Percentiles rank a stretch among this genome's conserved stretches.
phyloP scores from a whole-genome alignment of 2,329 filamentous ascomycete species.

The Graphilbum sp. region DNA sequence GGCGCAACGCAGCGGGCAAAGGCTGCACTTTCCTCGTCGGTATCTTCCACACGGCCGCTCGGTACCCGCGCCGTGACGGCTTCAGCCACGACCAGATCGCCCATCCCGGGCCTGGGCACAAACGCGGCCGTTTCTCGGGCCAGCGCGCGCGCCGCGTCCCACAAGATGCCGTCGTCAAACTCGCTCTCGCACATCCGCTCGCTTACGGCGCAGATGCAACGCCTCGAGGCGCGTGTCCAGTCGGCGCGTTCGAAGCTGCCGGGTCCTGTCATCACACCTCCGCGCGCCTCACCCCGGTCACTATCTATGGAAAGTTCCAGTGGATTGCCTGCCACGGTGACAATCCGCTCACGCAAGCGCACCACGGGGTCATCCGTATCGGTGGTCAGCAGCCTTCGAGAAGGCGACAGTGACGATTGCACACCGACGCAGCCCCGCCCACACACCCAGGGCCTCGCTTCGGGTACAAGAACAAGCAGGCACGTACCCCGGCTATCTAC shows the following conservation, averaged over 20 bases:
- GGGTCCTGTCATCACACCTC: conserved; percentile 61
- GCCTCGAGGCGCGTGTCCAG: conserved; percentile 84
- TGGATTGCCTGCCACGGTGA: conserved; percentile 38
- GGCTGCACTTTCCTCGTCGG: conserved; percentile 20
- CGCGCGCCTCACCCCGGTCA: conserved; percentile 58
- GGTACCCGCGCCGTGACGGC: conserved; percentile 24
- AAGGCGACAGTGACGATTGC: conserved; percentile 26
- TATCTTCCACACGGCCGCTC: conserved; percentile 16
- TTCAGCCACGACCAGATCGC: conserved; percentile 28
- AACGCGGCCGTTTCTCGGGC: conserved; percentile 27
- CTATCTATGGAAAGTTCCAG: conserved; percentile 21
- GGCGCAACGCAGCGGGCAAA: conserved; percentile 36
- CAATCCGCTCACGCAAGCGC: conserved; percentile 54
- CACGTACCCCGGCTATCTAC: conserved; percentile 44
- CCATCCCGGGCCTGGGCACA: conserved; percentile 25
- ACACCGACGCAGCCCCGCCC: conserved; percentile 27
- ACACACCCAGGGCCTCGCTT: not conserved
- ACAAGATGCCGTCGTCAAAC: conserved; percentile 38
- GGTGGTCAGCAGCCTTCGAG: conserved; percentile 11
- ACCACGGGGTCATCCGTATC: conserved; percentile 39
- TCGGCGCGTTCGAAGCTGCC: conserved; percentile 83
- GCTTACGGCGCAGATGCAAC: conserved; percentile 93
- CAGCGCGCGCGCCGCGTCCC: conserved; percentile 24
- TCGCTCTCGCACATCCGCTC: conserved; percentile 87
- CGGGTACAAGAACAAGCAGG: conserved; percentile 12